Conservation (phyloP, 2,329 filamentous ascomycete species). For the Endoconidiophora laricicola region DNA sequence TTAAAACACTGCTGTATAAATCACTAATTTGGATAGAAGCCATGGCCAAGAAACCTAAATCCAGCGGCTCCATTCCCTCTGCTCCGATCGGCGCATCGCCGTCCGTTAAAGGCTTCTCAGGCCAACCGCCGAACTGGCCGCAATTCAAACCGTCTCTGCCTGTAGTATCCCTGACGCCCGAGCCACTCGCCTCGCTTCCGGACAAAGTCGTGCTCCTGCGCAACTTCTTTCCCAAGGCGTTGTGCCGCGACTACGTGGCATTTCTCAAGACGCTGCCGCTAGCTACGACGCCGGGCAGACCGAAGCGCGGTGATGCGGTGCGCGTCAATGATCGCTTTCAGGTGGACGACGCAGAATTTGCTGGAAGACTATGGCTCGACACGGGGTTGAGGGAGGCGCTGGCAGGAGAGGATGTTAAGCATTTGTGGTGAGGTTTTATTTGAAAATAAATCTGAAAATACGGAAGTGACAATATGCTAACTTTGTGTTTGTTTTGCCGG, state of each 20-base stretch:
- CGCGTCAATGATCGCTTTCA: conserved; percentile 85
- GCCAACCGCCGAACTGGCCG: conserved; percentile 43
- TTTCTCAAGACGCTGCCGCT: conserved; percentile 56
- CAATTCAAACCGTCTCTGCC: conserved; percentile 52
- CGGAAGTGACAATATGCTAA: neutral
- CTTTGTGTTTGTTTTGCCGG: neutral
- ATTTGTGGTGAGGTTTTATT: conserved; percentile 27
- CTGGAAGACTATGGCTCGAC: conserved; percentile 56
- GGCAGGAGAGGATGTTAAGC: conserved; percentile 23
- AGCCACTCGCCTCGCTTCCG: conserved; percentile 30
- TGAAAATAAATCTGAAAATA: neutral
- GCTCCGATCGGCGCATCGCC: conserved; percentile 7
- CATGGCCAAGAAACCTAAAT: conserved; percentile 15
- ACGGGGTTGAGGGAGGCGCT: conserved; percentile 55
- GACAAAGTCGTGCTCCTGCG: conserved; percentile 58
- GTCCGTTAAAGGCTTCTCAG: conserved; percentile 15
- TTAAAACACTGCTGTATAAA: no score
- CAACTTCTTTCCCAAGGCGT: conserved; percentile 55
- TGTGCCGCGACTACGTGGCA: conserved; percentile 60
- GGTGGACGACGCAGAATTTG: conserved; percentile 58
- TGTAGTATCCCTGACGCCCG: conserved; percentile 43
- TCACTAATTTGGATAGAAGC: no score
- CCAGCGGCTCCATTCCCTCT: conserved; percentile 8
- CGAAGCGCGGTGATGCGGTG: conserved; percentile 64
- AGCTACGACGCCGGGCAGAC: conserved; percentile 59